These are phyloP conservation scores for Neocatenulostroma microsporum DNA, from an alignment of 2,329 filamentous ascomycete species.

Conservation along the genomic window DNA sequence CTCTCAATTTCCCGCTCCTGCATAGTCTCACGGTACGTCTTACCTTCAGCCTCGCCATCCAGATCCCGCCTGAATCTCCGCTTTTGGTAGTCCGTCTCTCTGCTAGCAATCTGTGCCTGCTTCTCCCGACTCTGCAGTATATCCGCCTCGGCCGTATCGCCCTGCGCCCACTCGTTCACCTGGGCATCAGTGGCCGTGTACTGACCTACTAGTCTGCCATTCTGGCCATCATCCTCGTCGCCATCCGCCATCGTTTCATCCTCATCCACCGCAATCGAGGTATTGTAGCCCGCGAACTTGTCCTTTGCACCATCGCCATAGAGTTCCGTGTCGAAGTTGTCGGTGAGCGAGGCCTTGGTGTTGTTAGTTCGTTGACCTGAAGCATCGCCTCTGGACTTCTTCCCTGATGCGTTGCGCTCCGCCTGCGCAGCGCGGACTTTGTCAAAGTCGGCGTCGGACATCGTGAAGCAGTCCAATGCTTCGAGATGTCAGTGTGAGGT, in stretches of 20 bases:
- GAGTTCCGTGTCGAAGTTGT: conserved; percentile 78
- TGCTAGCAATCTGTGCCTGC: conserved; percentile 80
- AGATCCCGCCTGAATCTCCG: conserved; percentile 82
- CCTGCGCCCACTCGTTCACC: conserved; percentile 87
- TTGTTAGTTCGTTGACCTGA: conserved; percentile 72
- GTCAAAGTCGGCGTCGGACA: conserved; percentile 67
- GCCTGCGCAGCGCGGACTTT: conserved; percentile 79
- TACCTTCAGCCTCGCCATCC: conserved; percentile 62
- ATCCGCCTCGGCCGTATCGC: conserved; percentile 87
- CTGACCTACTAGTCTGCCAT: conserved; percentile 72
- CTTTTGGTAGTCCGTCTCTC: conserved; percentile 97
- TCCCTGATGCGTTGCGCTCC: conserved; percentile 72
- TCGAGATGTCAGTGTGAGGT: no score
- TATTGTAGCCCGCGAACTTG: conserved; percentile 84
- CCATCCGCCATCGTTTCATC: conserved; percentile 68
- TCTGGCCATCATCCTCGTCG: conserved; percentile 57
- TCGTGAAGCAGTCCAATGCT: conserved; percentile 9
- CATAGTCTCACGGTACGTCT: conserved; percentile 88
- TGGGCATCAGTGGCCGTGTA: conserved; percentile 90
- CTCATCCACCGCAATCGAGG: conserved; percentile 73
- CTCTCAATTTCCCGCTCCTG: conserved; percentile 80
- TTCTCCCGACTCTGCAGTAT: conserved; percentile 79
- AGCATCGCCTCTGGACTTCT: conserved; percentile 73
- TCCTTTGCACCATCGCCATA: conserved; percentile 69
- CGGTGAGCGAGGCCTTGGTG: conserved; percentile 85